Evolutionary conservation across 2,329 filamentous ascomycete species (phyloP), one percentile per base, ranked within the genome.

Genomic region (Ophiostoma fasciatum): DNA sequence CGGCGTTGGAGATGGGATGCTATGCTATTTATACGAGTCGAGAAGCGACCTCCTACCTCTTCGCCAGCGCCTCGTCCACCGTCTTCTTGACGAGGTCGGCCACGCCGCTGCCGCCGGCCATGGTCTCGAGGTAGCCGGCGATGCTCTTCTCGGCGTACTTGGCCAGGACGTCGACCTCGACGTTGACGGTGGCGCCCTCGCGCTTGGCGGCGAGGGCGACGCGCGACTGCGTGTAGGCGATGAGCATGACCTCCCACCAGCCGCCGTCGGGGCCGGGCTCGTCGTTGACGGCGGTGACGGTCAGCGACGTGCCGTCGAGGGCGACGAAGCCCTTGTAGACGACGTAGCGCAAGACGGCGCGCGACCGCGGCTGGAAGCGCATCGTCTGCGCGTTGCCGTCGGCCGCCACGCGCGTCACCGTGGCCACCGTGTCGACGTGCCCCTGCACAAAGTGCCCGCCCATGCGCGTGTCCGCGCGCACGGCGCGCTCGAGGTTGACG

Each of bases 401-500:
- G 4, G 78, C 75, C 14, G 70, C 76, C 25, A 81, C 71, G 29
- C 71, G 70, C 27, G 78, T 53, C 42, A 98, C 81, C 29, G 69
- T 71, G 0, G 88, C 90, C 27, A 79, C 75, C 10, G 84, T 88
- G 58, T 98, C 92, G 42, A 98, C 88, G 57, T 98, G 90, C 28
- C 90, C 90, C 61, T 98, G 92, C 22, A 96, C 88, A 51, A 96
- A 94, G 61, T 98, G 90, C 1, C 90, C 90, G 31, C 92, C 90
- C 84, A 98, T 96, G 37, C 90, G 82, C 31, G 88, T 94, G 49
- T 81, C 74, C 5, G 85, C 84, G 14, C 81, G 79, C 36, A 98
- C 87, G 4, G 90, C 88, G 13, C 90, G 78, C 65, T 98, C 90
- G 36, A 98, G 78, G 58, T 98, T 98, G 46, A 96, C 87, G 17